A percentile compares a stretch with the other conserved stretches of the same genome.
These are phyloP conservation scores for Ustilago cynodontis DNA, from an alignment of 1,284 basidiomycete genomes.

Conservation along the genomic window DNA sequence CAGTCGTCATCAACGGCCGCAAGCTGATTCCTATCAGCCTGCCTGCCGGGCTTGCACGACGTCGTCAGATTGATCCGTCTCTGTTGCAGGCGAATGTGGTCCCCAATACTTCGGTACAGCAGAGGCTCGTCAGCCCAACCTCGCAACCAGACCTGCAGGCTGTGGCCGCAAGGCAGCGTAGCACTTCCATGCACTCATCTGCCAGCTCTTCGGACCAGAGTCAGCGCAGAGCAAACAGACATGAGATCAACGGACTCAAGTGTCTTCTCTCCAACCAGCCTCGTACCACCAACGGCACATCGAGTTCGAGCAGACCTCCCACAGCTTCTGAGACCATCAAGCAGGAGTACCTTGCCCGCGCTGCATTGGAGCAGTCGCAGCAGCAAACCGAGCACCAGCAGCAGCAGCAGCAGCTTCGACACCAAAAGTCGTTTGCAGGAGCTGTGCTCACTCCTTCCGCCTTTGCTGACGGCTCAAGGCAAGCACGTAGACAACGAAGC, in stretches of 20 bases:
- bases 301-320: conserved; percentile 37
- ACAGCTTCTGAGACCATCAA: conserved; percentile 53
- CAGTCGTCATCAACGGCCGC: conserved; percentile 38
- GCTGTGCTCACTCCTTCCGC: conserved; percentile 32
- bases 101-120: background rate
- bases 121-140: background rate
- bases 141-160: background rate
- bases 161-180: conserved; percentile 13
- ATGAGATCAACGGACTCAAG: background rate
- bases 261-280: conserved; percentile 22
- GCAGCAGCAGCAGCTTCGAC: conserved; percentile 10
- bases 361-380: conserved; percentile 5
- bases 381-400: background rate
- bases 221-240: background rate
- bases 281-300: conserved; percentile 6
- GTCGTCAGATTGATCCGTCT: conserved; percentile 30
- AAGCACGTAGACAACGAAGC: conserved; percentile 26
- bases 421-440: conserved; percentile 21
- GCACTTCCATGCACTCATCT: conserved; percentile 26
- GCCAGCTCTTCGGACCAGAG: conserved; percentile 13
- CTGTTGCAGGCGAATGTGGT: conserved; percentile 28
- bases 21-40: conserved; percentile 49
- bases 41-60: conserved; percentile 35
- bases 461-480: conserved; percentile 28
- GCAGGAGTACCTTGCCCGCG: conserved; percentile 41